Percentiles rank a stretch among this genome's conserved stretches.
Conservation (phyloP, 345 rosid genomes). For the Noccaea bulbosa region DNA sequence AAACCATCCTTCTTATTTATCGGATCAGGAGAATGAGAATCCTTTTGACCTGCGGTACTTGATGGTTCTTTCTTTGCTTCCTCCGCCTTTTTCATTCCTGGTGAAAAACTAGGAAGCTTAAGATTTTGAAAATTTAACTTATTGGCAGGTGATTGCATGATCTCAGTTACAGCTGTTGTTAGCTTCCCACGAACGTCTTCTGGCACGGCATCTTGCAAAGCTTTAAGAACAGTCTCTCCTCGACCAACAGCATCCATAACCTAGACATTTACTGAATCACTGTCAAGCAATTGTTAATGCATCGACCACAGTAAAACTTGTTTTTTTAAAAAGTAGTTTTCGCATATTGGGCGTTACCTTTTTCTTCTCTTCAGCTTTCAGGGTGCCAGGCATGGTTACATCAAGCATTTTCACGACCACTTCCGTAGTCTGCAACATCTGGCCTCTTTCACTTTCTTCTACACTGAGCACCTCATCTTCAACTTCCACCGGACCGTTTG, state of each 20-base stretch:
- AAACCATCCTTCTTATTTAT: slow-evolving; percentile 49
- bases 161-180: slow-evolving; percentile 62
- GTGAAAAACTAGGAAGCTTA: slow-evolving; percentile 51
- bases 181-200: slow-evolving; percentile 93
- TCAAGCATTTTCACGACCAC: slow-evolving; percentile 88
- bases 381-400: slow-evolving; percentile 70
- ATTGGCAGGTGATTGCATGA: slow-evolving; percentile 58
- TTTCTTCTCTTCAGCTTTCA: slow-evolving; percentile 68
- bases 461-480: slow-evolving; percentile 50
- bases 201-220: slow-evolving; percentile 91
- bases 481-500: slow-evolving; percentile 47
- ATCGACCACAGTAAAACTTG: slow-evolving; percentile 16
- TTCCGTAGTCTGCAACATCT: slow-evolving; percentile 71
- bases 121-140: slow-evolving; percentile 57
- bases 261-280: slow-evolving; percentile 54
- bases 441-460: slow-evolving; percentile 61
- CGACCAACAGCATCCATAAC: slow-evolving; percentile 81
- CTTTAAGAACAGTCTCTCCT: slow-evolving; percentile 84
- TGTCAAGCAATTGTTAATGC: slow-evolving; percentile 37
- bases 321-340: background rate
- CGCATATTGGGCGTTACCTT: slow-evolving; percentile 56
- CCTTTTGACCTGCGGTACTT: slow-evolving; percentile 43
- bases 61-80: slow-evolving; percentile 49
- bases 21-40: slow-evolving; percentile 49
- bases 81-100: slow-evolving; percentile 44